Percentiles rank a stretch among this genome's conserved stretches.
Evolutionary conservation across 495 filamentous ascomycete species (phyloP).

Genomic region (Corynascus novoguineensis): DNA sequence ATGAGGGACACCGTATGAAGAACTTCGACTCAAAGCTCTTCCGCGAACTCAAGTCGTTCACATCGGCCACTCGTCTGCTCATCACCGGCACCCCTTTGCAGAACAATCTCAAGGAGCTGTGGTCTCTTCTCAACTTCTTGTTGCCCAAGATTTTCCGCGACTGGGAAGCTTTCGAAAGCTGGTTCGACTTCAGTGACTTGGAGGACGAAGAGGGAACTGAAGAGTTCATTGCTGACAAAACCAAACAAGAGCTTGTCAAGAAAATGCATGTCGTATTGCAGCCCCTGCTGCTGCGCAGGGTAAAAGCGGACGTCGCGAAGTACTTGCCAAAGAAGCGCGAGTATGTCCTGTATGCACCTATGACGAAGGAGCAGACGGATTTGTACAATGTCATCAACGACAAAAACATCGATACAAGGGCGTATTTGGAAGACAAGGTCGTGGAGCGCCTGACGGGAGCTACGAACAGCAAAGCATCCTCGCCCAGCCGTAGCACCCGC

Average conservation of each 20-base stretch:
- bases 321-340: constrained; percentile 92
- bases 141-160: constrained; percentile 88
- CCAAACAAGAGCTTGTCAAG: constrained; percentile 75
- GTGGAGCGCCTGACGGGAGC: constrained; percentile 57
- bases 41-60: constrained; percentile 76
- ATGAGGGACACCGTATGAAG: constrained; percentile 96
- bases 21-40: constrained; percentile 93
- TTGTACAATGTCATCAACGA: constrained; percentile 81
- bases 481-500: constrained; percentile 32
- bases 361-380: constrained; percentile 82
- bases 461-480: constrained; percentile 33
- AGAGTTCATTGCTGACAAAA: constrained; percentile 67
- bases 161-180: constrained; percentile 81
- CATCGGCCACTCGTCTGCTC: constrained; percentile 80
- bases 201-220: constrained; percentile 66
- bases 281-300: constrained; percentile 77
- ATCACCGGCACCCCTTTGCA: constrained; percentile 95
- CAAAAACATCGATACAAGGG: constrained; percentile 61
- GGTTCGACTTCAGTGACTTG: constrained; percentile 93
- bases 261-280: constrained; percentile 90
- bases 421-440: constrained; percentile 80
- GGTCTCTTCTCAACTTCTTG: constrained; percentile 92
- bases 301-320: constrained; percentile 90
- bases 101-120: constrained; percentile 91
- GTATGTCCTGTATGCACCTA: constrained; percentile 87